Conservation (phyloP, 768 basidiomycete genomes). For the Boletus reticuloceps region DNA sequence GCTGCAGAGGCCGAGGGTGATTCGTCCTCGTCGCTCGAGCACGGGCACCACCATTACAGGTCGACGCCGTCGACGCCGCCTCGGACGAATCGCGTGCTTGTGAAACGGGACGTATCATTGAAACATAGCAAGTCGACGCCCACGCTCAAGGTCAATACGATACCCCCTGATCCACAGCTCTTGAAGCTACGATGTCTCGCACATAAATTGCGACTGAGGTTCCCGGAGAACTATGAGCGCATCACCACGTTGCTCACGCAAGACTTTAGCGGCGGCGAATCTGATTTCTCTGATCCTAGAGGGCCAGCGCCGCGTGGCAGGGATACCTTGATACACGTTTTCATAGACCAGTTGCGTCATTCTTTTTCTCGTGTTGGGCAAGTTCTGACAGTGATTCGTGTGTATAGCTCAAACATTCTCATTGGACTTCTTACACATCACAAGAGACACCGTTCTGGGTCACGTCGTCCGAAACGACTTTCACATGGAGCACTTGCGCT, state of each 20-base stretch:
- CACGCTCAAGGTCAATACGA: conserved; percentile 37
- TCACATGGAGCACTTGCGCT: conserved; percentile 78
- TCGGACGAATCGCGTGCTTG: conserved; percentile 17
- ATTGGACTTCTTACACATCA: conserved; percentile 76
- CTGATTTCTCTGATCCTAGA: conserved; percentile 34
- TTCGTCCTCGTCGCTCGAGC: conserved; percentile 30
- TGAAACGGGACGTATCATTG: conserved; percentile 23
- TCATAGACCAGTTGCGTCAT: conserved; percentile 44
- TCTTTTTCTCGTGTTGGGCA: background rate
- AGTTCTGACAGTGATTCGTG: conserved; percentile 6
- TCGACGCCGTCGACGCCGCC: conserved; percentile 33
- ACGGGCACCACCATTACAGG: conserved; percentile 17
- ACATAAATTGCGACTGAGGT: conserved; percentile 52
- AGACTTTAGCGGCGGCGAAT: conserved; percentile 34
- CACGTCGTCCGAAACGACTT: conserved; percentile 48
- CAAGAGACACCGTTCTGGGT: conserved; percentile 46
- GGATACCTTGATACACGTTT: conserved; percentile 39
- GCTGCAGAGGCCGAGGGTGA: conserved; percentile 18
- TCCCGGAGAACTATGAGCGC: conserved; percentile 48
- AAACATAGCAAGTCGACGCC: conserved; percentile 50
- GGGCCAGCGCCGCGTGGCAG: conserved; percentile 31
- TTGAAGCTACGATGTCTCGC: conserved; percentile 54
- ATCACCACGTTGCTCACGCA: conserved; percentile 32
- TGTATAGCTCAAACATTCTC: conserved; percentile 77
- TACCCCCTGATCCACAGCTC: conserved; percentile 46